Base-by-base conservation (phyloP, 805 yeast species). In the Saturnispora serradocipensis region DNA sequence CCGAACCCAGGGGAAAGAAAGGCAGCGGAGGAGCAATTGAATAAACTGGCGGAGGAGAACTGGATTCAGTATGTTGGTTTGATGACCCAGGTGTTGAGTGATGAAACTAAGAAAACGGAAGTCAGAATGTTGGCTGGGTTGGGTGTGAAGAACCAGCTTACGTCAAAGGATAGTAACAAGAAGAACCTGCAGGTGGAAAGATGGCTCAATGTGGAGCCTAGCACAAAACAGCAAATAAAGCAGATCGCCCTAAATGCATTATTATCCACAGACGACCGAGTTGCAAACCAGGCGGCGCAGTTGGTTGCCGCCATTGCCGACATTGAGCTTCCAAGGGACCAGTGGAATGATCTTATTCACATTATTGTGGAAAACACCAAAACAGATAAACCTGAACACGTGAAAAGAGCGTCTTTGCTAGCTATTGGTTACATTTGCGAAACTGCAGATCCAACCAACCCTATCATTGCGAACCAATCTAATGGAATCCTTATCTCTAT, bases 381-480 rank as follows among this genome's bases (percentile, higher is more conserved):
- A 61, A 74, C 85, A 7, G 88, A 82, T 46, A 82, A 84, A 62
- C 86, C 90, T 34, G 87, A 79, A 52, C 73, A 83, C 63, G 82
- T 89, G 54, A 93, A 93, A 71, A 80, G 90, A 62, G 86, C 97
- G 1, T 86, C 97, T 6, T 73, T 90, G 56, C 75, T 88, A 61
- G 79, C 97, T 5, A 86, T 93, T 61, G 99, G 99, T 51, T 93
- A 88, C 69, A 91, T 93, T 57, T 93, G 99, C 71, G 99, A 93
- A 69, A 78, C 84, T 54, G 91, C 95, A 5, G 96, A 93, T 65
- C 93, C 97, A 27, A 71, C 71, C 52, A 83, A 84, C 64, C 82
- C 84, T 24, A 84, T 83, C 32, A 82, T 91, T 55, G 81, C 84
- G 9, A 75, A 87, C 5, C 96, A 90, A 68, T 83, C 96, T 20